Conservation (phyloP, 2,329 filamentous ascomycete genomes). For the Myriosclerotinia curreyana region DNA sequence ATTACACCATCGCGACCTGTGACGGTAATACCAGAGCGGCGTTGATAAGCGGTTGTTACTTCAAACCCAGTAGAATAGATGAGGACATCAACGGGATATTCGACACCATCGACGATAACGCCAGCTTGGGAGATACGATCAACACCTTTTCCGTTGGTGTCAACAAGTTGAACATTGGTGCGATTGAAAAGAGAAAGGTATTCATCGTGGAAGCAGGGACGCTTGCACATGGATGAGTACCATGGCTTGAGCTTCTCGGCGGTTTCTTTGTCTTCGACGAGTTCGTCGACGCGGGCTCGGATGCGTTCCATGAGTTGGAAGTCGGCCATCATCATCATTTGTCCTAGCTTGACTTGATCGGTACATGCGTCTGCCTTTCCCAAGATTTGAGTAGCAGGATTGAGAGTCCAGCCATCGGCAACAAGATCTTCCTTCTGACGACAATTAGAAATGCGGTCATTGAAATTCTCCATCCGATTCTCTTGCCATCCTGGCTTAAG, state of each 20-base stretch:
- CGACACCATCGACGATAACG: slow-evolving; percentile 45
- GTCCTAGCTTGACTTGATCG: slow-evolving; percentile 10
- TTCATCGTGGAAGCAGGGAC: slow-evolving; percentile 54
- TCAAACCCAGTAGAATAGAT: slow-evolving; percentile 59
- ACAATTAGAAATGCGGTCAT: slow-evolving; percentile 46
- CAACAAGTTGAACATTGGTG: slow-evolving; percentile 50
- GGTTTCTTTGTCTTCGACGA: slow-evolving; percentile 41
- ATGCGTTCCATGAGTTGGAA: slow-evolving; percentile 22
- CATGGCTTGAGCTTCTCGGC: slow-evolving; percentile 52
- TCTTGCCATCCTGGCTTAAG: slow-evolving; percentile 25
- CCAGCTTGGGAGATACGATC: slow-evolving; percentile 41
- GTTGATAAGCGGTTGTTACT: slow-evolving; percentile 41
- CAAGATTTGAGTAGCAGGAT: slow-evolving; percentile 39
- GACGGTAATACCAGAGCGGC: slow-evolving; percentile 12
- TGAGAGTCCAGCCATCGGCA: slow-evolving; percentile 53
- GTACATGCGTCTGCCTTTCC: slow-evolving; percentile 5
- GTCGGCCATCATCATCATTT: slow-evolving; percentile 19
- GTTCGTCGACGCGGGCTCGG: slow-evolving; percentile 39
- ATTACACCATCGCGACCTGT: not conserved
- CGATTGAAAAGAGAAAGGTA: slow-evolving; percentile 51
- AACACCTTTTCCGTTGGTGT: slow-evolving; percentile 49
- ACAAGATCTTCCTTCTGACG: slow-evolving; percentile 49
- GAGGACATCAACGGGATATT: slow-evolving; percentile 53
- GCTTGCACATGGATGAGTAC: slow-evolving; percentile 54
- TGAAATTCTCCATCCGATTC: slow-evolving; percentile 22